These are phyloP conservation scores for Rhodotorula sp. DNA, from an alignment of 1,284 basidiomycete species.

Conservation along the genomic window DNA sequence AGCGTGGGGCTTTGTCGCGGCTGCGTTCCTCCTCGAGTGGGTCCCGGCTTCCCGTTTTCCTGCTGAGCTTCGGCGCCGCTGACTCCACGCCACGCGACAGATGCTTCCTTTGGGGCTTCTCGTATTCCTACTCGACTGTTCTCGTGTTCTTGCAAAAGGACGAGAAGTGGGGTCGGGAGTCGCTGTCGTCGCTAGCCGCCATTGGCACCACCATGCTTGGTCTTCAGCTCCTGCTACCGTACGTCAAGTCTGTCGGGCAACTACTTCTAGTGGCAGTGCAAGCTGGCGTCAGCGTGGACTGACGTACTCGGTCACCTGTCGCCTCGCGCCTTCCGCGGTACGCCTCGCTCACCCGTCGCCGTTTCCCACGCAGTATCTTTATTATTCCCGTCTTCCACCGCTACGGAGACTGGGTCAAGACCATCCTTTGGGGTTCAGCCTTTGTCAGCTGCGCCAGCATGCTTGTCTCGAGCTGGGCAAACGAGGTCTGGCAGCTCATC, in stretches of 20 bases:
- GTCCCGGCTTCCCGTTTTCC: not conserved
- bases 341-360: no score
- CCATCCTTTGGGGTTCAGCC: not conserved
- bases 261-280: no score
- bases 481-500: constrained; percentile 23
- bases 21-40: constrained; percentile 39
- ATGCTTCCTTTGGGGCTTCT: constrained; percentile 20
- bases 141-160: constrained; percentile 17
- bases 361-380: not conserved
- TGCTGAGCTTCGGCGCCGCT: not conserved
- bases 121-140: constrained; percentile 6
- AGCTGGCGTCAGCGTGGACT: no score
- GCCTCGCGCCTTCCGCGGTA: not conserved
- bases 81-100: not conserved
- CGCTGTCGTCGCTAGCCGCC: constrained; percentile 8
- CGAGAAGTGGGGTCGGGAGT: not conserved
- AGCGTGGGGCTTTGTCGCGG: constrained; percentile 51
- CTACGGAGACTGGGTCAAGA: constrained; percentile 24
- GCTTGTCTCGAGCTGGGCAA: constrained; percentile 26
- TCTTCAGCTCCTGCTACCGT: constrained; percentile 17
- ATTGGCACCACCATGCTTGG: constrained; percentile 21
- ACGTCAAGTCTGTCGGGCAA: no score
- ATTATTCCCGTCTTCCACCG: constrained; percentile 10
- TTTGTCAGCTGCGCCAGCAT: constrained; percentile 6
- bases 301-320: not conserved